These are phyloP conservation scores for Closterium sp. DNA, from an alignment of 139 green algal genomes.

Conservation along the genomic window DNA sequence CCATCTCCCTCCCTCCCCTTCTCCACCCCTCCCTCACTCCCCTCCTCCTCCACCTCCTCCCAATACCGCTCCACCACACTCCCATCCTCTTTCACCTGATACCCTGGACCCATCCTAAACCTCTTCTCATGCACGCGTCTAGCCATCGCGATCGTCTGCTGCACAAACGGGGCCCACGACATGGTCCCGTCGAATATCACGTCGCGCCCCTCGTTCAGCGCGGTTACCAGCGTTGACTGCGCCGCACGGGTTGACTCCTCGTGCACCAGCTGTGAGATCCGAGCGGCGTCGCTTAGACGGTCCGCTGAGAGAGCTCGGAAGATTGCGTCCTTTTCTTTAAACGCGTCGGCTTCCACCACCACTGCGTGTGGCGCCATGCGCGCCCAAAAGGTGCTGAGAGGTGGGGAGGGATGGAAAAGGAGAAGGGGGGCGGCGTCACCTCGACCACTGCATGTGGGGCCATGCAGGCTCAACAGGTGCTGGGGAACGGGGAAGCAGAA, in stretches of 20 bases:
- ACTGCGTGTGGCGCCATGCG: not conserved
- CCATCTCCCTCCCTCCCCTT: not conserved
- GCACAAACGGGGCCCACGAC: constrained; percentile 42
- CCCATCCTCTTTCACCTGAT: constrained; percentile 10
- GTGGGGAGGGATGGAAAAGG: not conserved
- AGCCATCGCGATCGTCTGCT: constrained; percentile 34
- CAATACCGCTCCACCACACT: constrained; percentile 24
- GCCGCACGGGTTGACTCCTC: constrained; percentile 23
- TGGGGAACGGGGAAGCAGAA: no score
- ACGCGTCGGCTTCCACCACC: constrained; percentile 34
- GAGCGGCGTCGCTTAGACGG: not conserved
- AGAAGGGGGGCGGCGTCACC: not conserved
- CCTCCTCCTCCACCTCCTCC: constrained; percentile 9
- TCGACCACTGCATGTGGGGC: not conserved
- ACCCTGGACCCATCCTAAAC: constrained; percentile 22
- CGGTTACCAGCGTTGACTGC: constrained; percentile 28
- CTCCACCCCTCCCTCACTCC: not conserved
- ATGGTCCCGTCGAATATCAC: constrained; percentile 51
- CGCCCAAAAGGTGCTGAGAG: not conserved
- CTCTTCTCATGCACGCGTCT: constrained; percentile 8
- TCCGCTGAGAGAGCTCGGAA: constrained; percentile 4
- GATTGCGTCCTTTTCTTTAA: constrained; percentile 41
- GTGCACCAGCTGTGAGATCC: constrained; percentile 19
- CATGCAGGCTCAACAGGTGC: not conserved
- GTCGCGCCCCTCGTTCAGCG: constrained; percentile 39